Evolutionary conservation across 1,284 basidiomycete genomes (phyloP).

Genomic region (Fomitopsis betulina): DNA sequence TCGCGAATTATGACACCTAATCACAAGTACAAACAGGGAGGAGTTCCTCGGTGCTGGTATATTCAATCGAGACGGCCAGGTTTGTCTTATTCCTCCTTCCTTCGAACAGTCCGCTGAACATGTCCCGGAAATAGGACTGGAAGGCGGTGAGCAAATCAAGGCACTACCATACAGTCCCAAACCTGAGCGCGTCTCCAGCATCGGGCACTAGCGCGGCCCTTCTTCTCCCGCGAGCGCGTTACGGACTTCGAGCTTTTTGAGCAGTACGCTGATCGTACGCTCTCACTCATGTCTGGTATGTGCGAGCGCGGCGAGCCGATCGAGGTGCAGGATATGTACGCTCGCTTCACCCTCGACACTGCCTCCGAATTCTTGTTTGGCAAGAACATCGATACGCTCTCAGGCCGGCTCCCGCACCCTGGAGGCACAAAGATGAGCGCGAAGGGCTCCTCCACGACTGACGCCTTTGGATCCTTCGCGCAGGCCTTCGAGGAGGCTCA

Average conservation of each 20-base stretch:
- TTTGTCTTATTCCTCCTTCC: conserved; percentile 23
- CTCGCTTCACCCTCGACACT: conserved; percentile 65
- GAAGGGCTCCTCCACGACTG: conserved; percentile 57
- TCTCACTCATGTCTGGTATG: conserved; percentile 43
- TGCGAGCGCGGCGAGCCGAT: conserved; percentile 36
- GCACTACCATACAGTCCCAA: not conserved
- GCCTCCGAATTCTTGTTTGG: conserved; percentile 72
- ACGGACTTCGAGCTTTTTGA: conserved; percentile 70
- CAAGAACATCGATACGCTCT: conserved; percentile 55
- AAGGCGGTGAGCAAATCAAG: conserved; percentile 29
- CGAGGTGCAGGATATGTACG: conserved; percentile 64
- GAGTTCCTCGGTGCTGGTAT: conserved; percentile 66
- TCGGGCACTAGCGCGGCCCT: conserved; percentile 64
- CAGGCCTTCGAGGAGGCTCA: conserved; percentile 62
- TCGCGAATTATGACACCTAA: not conserved
- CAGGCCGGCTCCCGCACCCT: conserved; percentile 44
- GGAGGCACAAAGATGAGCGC: conserved; percentile 41
- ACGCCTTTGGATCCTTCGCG: conserved; percentile 58
- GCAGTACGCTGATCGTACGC: conserved; percentile 41
- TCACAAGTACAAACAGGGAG: conserved; percentile 39
- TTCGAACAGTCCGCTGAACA: conserved; percentile 7
- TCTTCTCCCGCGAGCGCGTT: conserved; percentile 66
- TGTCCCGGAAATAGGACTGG: conserved; percentile 38
- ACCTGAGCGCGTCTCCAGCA: conserved; percentile 36
- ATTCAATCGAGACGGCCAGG: conserved; percentile 70